These are phyloP conservation scores for Suillus plorans DNA, from an alignment of 768 basidiomycete genomes.

Conservation along the genomic window DNA sequence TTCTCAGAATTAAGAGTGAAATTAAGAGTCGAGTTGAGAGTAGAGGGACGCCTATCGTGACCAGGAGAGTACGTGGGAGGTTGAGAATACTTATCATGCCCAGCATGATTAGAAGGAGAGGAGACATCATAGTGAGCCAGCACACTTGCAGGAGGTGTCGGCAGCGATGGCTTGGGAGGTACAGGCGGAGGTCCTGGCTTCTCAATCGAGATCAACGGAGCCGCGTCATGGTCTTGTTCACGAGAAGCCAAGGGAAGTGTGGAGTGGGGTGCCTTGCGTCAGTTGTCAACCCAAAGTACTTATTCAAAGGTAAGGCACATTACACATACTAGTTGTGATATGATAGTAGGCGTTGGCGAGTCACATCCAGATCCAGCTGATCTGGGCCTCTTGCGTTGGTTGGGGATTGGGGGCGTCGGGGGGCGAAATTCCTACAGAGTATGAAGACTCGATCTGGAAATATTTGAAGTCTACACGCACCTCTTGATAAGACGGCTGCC, in stretches of 20 bases:
- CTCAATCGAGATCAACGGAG: constrained; percentile 19
- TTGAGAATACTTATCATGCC: constrained; percentile 18
- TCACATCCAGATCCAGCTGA: constrained; percentile 33
- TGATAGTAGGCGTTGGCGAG: constrained; percentile 27
- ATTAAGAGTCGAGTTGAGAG: constrained; percentile 9
- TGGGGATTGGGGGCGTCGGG: constrained; percentile 53
- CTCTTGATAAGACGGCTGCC: constrained; percentile 13
- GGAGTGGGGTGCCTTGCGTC: constrained; percentile 24
- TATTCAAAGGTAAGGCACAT: constrained; percentile 7
- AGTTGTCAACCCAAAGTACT: background rate
- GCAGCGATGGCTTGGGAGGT: constrained; percentile 27
- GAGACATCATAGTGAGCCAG: constrained; percentile 26
- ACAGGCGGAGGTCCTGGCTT: constrained; percentile 18
- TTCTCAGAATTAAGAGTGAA: constrained; percentile 28
- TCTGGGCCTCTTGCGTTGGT: constrained; percentile 34
- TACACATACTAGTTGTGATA: constrained; percentile 25
- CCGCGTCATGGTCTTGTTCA: constrained; percentile 16
- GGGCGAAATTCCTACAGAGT: constrained; percentile 50
- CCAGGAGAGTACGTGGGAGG: constrained; percentile 29
- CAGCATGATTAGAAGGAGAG: constrained; percentile 13
- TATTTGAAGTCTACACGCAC: constrained; percentile 18
- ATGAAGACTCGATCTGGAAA: constrained; percentile 5
- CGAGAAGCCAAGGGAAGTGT: constrained; percentile 23
- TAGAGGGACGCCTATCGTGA: constrained; percentile 29
- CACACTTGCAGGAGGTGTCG: constrained; percentile 29